Base-by-base conservation (phyloP, 2,329 filamentous ascomycete genomes). In the Tolypocladium paradoxum region DNA sequence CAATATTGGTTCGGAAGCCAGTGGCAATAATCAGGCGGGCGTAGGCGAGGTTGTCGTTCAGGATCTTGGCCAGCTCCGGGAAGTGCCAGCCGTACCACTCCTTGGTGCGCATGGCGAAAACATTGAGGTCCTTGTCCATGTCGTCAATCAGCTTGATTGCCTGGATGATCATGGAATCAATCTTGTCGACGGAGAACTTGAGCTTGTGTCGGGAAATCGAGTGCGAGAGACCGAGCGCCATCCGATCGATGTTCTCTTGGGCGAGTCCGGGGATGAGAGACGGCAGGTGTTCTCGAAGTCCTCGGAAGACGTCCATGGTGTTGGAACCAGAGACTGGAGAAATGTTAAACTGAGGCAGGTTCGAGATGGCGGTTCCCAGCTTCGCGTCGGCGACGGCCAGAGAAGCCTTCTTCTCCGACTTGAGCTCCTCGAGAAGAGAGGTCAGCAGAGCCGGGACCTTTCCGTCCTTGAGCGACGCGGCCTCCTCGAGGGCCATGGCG, bases 41-140 rank as follows among this genome's bases (percentile, higher is more conserved):
- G 69, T 96, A 99, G 59, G 91, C 91, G 57, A 96, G 76, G 74
- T 99, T 99, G 79, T 99, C 93, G 71, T 95, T 95, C 62, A 96
- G 80, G 66, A 97, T 96, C 75, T 91, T 92, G 66, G 89, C 91
- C 80, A 99, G 84, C 76, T 99, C 93, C 40, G 93, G 93, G 77
- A 97, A 99, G 74, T 97, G 93, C 93, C 93, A 99, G 65, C 93
- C 93, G 69, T 99, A 99, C 93, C 93, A 99, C 73, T 99, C 93
- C 83, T 97, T 97, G 57, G 96, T 90, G 70, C 93, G 82, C 93
- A 99, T 99, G 59, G 93, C 92, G 68, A 96, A 97, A 63, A 89
- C 93, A 77, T 99, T 99, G 59, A 99, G 78, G 73, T 99, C 93
- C 79, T 99, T 99, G 77, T 99, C 93, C 57, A 99, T 77, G 60